Evolutionary conservation across 768 basidiomycete genomes (phyloP), one percentile per base, ranked within the genome.

Genomic region (Trametes cinnabarina): DNA sequence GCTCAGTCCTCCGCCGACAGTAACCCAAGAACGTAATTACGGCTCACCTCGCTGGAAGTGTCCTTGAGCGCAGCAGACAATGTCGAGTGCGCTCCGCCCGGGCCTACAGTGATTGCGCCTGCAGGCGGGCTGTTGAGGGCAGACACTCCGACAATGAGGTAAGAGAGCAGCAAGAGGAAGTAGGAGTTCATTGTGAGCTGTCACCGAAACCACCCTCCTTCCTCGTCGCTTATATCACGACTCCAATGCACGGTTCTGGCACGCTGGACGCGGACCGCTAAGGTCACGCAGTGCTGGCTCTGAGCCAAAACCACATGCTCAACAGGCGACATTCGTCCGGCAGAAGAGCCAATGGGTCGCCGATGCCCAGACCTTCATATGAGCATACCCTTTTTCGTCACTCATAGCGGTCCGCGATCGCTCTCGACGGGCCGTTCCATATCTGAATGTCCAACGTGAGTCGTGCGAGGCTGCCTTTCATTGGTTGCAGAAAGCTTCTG

Each of bases 81-180:
- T 26, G 34, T 59, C 37, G 62, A 23, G 41, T 63, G 60, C 49
- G 63, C 57, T 22, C 66, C 66, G 30, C 57, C 55, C 14, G 59
- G 32, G 15, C 64, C 66, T 19, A 67, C 62, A 11, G 64, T 65
- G 50, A 67, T 67, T 9, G 66, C 64, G 8, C 64, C 66, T 11
- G 57, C 34, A 14, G 66, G 64, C 19, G 66, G 66, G 5, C 57
- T 59, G 55, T 57, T 65, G 25, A 67, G 58, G 11, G 59, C 66
- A 32, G 32, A 43, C 23, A 37, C 61, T 5, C 50, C 46, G 1
- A 51, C 6, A 9, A 56, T 25, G 30, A 63, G 51, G 30, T 28
- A 20, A 23, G 46, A 19, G 34, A 47, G 37, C 41, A 57, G 25
- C 19, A 61, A 43, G 20, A 53, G 49, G 23, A 46, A 28, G 50